These are phyloP conservation scores for Rhododendron mucronatum DNA, from an alignment of 148 eudicot genomes.

Conservation along the genomic window DNA sequence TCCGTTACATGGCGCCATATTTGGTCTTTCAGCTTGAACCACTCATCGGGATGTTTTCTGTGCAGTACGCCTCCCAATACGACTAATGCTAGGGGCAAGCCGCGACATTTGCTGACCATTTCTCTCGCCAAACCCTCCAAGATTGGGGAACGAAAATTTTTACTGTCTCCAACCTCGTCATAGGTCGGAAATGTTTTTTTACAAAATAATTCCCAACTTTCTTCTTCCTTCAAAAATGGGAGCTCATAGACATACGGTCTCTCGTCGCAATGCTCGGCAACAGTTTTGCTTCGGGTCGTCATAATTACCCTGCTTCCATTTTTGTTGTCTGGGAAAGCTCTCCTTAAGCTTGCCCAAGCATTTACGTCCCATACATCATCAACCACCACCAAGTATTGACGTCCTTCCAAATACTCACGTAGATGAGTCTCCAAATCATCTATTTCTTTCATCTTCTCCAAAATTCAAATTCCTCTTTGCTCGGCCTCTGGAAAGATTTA, in stretches of 20 bases:
- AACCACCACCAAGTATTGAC: neutral
- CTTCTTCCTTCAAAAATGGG: neutral
- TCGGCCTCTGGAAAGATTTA: neutral
- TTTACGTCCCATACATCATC: constrained; percentile 13
- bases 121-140: too few species aligned
- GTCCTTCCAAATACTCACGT: neutral
- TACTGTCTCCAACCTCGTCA: neutral
- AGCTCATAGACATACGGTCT: neutral
- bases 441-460: constrained; percentile 2
- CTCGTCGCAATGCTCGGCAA: neutral
- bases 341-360: constrained; percentile 12
- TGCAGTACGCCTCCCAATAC: too few species aligned
- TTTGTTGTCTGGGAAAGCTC: neutral
- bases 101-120: too few species aligned
- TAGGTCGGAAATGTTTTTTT: neutral
- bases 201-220: neutral
- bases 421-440: neutral
- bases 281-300: neutral
- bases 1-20: too few species aligned
- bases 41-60: too few species aligned
- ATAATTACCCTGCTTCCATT: constrained; percentile 1
- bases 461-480: neutral
- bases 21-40: too few species aligned
- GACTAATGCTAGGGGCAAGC: too few species aligned
- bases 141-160: neutral